Base-by-base conservation (phyloP, 2,329 filamentous ascomycete species). In the Scleromitrula shiraiana region DNA sequence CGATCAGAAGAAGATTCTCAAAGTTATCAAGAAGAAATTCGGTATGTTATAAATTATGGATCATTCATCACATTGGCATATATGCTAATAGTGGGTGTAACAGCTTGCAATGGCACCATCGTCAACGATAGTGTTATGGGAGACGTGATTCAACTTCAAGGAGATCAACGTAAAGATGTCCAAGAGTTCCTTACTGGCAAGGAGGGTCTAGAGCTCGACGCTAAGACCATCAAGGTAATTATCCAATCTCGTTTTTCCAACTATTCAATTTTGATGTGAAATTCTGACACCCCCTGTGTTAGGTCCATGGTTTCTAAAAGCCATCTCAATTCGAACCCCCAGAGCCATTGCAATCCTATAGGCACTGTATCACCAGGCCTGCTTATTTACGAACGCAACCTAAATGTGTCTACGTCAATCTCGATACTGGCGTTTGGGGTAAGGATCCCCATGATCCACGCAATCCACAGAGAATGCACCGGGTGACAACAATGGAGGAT, bases 11-110 rank as follows among this genome's bases (percentile, higher is more conserved):
- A 96, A 96, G 77, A 96, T 98, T 70, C 83, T 98, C 66, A 96
- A 96, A 78, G 90, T 95, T 73, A 95, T 97, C 78, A 97, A 97
- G 84, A 97, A 97, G 82, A 93, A 95, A 70, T 97, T 97, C 67
- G 85, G 85, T 89, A 78, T 55, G 81, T 67, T 44, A 8, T 33
- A 27, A 26, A 14, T 22, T 24, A n/a, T n/a, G n/a, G n/a, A n/a
- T n/a, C n/a, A n/a, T n/a, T n/a, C n/a, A n/a, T 17, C 17, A 20
- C 15, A 17, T 26, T 6, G 14, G 27, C 10, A 8, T 8, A 12
- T 7, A 8, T 24, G n/a, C 30, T 48, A 30, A 42, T 23, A 5
- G 8, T 12, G 3, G 5, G 23, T 29, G 7, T 2, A 20, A 41
- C 55, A 88, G 91, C 93, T 72, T 97, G 91, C 88, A 97, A 98